Evolutionary conservation across 768 basidiomycete genomes (phyloP).

Genomic region (Termitomyces bulborhizus): DNA sequence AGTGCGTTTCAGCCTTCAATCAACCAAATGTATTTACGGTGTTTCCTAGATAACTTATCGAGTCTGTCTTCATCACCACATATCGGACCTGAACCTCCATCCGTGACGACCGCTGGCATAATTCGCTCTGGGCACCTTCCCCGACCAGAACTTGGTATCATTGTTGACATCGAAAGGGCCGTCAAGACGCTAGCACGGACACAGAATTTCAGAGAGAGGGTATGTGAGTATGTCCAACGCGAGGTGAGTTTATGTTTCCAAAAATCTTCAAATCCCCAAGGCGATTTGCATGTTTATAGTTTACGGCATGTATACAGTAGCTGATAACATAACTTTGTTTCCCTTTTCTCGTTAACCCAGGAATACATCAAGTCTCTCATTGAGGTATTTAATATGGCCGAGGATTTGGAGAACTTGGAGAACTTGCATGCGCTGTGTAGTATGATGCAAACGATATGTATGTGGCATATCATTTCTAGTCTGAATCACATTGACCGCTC

Average conservation of each 20-base stretch:
- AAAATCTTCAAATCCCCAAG: conserved; percentile 5
- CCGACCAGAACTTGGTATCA: conserved; percentile 67
- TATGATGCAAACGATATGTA: conserved; percentile 93
- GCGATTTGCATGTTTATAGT: conserved; percentile 13
- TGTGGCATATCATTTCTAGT: conserved; percentile 11
- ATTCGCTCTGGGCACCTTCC: conserved; percentile 73
- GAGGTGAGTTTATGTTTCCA: conserved; percentile 50
- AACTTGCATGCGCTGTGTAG: conserved; percentile 88
- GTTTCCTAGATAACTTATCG: conserved; percentile 36
- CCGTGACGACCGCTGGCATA: conserved; percentile 55
- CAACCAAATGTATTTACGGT: conserved; percentile 9
- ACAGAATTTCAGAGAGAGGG: conserved; percentile 69
- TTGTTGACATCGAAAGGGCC: conserved; percentile 72
- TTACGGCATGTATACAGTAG: conserved; percentile 14
- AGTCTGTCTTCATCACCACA: conserved; percentile 56
- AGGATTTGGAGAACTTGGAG: conserved; percentile 87
- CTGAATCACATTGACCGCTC: conserved; percentile 4
- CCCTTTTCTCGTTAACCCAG: conserved; percentile 31
- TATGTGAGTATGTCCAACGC: conserved; percentile 84
- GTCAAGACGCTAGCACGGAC: conserved; percentile 73
- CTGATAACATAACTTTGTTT: conserved; percentile 20
- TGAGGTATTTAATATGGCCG: conserved; percentile 79
- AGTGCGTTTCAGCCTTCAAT: conserved; percentile 34
- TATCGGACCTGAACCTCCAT: conserved; percentile 48
- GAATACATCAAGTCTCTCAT: conserved; percentile 86